Base-by-base conservation (phyloP, 1,139 yeast genomes). In the Candida tetrigidarum region DNA sequence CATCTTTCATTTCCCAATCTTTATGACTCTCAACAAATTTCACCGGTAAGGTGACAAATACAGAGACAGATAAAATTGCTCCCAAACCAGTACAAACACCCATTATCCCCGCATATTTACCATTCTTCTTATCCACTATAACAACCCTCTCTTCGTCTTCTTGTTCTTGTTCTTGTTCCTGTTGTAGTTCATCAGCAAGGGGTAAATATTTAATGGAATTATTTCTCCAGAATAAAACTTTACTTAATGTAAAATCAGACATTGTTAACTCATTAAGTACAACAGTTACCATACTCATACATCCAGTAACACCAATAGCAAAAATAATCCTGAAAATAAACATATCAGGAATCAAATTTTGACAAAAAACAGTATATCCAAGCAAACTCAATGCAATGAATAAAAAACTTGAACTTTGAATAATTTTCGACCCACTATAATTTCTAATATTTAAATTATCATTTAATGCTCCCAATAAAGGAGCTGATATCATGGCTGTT, bases 51-150 rank as follows among this genome's bases (percentile, higher is more conserved):
- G 85, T 73, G 25, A 81, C 59, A 42, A 78, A 75, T 32, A 67
- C 61, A 0, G 76, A 62, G 2, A 81, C 85, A 0, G 85, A 68
- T 50, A 80, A 78, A 1, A 81, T 74, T 1, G 92, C 93, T 32
- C 93, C 93, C 10, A 82, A 55, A 0, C 92, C 92, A 10, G 87
- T 72, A 39, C 78, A 67, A 3, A 83, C 60, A 0, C 92, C 92
- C 39, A 85, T 75, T 34, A 82, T 55, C 0, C 89, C 86, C 0
- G 86, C 75, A 46, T 75, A 66, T 52, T 74, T 78, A 2, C 89
- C 89, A 53, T 76, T 80, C 45, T 67, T 68, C 15, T 52, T 49
- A n/a, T 18, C 36, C 36, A 19, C 25, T 12, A 32, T 25, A 19
- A 32, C 25, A 5, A 22, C 32, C 7, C 22, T 19, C 2, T 8